phyloP scores from a whole-genome alignment of 2,329 filamentous ascomycete genomes.

The Tolypocladium inflatum region DNA sequence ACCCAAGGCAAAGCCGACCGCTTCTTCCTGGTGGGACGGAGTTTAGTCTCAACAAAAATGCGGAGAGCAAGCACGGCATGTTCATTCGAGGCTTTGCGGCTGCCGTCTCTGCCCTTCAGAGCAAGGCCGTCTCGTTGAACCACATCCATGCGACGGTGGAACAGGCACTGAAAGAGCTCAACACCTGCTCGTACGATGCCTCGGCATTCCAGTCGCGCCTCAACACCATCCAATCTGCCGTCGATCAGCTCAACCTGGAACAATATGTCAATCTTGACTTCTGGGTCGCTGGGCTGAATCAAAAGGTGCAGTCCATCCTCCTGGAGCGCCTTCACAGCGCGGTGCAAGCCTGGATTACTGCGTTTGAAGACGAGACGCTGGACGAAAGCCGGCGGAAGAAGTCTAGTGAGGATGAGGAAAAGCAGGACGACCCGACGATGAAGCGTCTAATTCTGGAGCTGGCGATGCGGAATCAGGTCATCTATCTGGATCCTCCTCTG shows the following conservation, averaged over 20 bases:
- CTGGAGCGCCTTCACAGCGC: constrained; percentile 76
- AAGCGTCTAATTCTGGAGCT: constrained; percentile 78
- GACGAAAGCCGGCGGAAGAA: constrained; percentile 45
- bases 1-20: constrained; percentile 35
- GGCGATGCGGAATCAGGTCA: constrained; percentile 95
- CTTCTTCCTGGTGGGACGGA: constrained; percentile 27
- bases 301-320: constrained; percentile 71
- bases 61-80: constrained; percentile 89
- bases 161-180: constrained; percentile 73
- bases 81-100: constrained; percentile 91
- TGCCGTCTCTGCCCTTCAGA: constrained; percentile 78
- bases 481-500: constrained; percentile 88
- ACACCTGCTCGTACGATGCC: constrained; percentile 73
- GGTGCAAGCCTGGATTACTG: constrained; percentile 76
- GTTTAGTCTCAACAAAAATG: constrained; percentile 39
- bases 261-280: constrained; percentile 87
- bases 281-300: constrained; percentile 85
- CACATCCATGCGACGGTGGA: constrained; percentile 74
- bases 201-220: constrained; percentile 72
- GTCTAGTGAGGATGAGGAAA: constrained; percentile 32
- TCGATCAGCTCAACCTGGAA: constrained; percentile 93
- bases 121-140: constrained; percentile 71
- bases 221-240: constrained; percentile 78
- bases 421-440: constrained; percentile 53
- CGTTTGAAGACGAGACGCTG: constrained; percentile 59